phyloP scores from a whole-genome alignment of 2,329 filamentous ascomycete genomes.

The Aureobasidium uvarum region DNA sequence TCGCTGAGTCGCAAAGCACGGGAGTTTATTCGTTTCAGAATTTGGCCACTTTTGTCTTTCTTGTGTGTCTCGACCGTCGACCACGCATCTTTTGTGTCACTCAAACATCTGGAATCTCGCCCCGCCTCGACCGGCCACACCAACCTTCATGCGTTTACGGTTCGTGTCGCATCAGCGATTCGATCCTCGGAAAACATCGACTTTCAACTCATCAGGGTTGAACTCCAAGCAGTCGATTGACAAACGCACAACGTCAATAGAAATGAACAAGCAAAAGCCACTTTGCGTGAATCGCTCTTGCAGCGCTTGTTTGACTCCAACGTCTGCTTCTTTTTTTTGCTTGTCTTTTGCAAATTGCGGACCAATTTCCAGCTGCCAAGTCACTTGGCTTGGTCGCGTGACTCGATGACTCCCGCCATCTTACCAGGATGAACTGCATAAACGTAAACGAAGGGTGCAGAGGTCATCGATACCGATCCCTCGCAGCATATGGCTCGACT shows the following conservation, averaged over 20 bases:
- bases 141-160: background rate
- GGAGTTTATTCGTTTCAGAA: background rate
- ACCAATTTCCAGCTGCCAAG: constrained; percentile 21
- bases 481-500: background rate
- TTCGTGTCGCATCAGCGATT: background rate
- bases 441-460: background rate
- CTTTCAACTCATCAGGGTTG: background rate
- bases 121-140: background rate
- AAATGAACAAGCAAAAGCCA: constrained; percentile 15
- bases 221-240: background rate
- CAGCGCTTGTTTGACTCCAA: background rate
- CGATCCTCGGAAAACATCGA: constrained; percentile 2
- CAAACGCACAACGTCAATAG: background rate
- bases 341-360: background rate
- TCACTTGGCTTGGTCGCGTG: constrained; percentile 6
- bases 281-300: background rate
- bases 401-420: background rate
- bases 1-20: background rate
- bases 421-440: background rate
- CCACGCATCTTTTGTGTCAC: constrained; percentile 3
- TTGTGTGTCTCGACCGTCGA: constrained; percentile 9
- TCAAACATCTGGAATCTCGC: background rate
- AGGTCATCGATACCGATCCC: background rate
- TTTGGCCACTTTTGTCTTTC: background rate
- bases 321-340: background rate